Evolutionary conservation across 2,329 filamentous ascomycete genomes (phyloP).

Genomic region (Pseudogymnoascus pannorum): DNA sequence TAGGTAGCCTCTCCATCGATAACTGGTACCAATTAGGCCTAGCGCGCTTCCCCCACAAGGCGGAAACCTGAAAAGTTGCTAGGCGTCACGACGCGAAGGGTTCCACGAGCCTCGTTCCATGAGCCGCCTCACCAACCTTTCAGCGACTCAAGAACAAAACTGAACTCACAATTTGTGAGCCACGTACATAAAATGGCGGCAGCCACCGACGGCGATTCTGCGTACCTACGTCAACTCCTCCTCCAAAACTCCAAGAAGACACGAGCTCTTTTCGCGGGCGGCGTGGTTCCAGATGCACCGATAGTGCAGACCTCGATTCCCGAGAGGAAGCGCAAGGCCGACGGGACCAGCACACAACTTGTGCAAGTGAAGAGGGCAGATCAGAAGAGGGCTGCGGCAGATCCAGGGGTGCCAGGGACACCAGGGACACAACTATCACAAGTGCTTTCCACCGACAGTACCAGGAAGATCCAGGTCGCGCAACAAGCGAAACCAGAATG

Average conservation of each 20-base stretch:
- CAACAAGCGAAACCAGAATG: slow-evolving; percentile 76
- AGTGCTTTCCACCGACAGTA: slow-evolving; percentile 6
- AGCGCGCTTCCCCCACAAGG: slow-evolving; percentile 3
- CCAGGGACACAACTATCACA: slow-evolving; percentile 8
- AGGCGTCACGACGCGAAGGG: slow-evolving; percentile 9
- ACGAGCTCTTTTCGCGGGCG: slow-evolving; percentile 33
- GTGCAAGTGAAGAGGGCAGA: slow-evolving; percentile 30
- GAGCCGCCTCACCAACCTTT: slow-evolving; percentile 5
- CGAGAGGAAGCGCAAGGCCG: slow-evolving; percentile 18
- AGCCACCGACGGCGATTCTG: slow-evolving; percentile 25
- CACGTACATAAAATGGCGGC: slow-evolving; percentile 23
- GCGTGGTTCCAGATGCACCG: slow-evolving; percentile 10
- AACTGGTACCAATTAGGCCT: neutral
- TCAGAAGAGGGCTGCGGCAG: neutral
- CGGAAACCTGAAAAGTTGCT: slow-evolving; percentile 9
- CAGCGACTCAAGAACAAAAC: neutral
- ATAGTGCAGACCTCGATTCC: neutral
- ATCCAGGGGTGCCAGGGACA: neutral
- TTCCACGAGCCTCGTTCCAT: slow-evolving; percentile 14
- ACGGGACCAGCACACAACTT: slow-evolving; percentile 20
- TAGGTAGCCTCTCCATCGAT: slow-evolving; percentile 15
- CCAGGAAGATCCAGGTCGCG: slow-evolving; percentile 36
- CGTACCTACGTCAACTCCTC: slow-evolving; percentile 33
- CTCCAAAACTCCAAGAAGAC: slow-evolving; percentile 36
- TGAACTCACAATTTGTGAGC: neutral